phyloP scores from a whole-genome alignment of 352 stramenopile species.

The Peronosclerospora sorghi region DNA sequence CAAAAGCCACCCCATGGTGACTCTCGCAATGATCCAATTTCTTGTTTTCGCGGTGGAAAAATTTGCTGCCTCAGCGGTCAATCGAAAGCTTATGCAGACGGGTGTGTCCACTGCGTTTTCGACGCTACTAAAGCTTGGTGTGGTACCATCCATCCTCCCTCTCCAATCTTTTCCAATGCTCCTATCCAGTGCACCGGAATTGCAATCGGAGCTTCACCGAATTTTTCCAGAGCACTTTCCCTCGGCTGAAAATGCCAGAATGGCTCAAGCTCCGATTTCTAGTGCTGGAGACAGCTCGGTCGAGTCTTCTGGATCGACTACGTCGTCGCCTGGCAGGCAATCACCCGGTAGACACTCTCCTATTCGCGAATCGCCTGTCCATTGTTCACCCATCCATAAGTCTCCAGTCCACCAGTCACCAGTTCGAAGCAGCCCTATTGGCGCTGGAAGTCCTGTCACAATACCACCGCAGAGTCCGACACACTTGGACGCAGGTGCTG shows the following conservation, averaged over 20 bases:
- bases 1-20: slow-evolving; percentile 76
- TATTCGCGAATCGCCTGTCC: slow-evolving; percentile 36
- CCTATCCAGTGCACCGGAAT: slow-evolving; percentile 47
- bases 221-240: slow-evolving; percentile 81
- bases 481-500: too few relatives aligned
- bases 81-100: slow-evolving; percentile 73
- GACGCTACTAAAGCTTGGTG: slow-evolving; percentile 64
- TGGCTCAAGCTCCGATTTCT: slow-evolving; percentile 17
- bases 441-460: too few relatives aligned
- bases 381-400: slow-evolving; percentile 62
- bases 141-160: slow-evolving; percentile 51
- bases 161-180: slow-evolving; percentile 76
- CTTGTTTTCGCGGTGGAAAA: slow-evolving; percentile 80
- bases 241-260: slow-evolving; percentile 37
- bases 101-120: slow-evolving; percentile 66
- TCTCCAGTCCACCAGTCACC: slow-evolving; percentile 15
- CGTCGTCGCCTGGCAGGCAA: slow-evolving; percentile 31
- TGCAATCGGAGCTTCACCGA: slow-evolving; percentile 60
- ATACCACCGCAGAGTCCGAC: too few relatives aligned
- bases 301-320: slow-evolving; percentile 25
- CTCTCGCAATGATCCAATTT: slow-evolving; percentile 77
- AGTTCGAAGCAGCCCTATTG: too few relatives aligned
- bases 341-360: slow-evolving; percentile 24
- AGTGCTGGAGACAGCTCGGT: slow-evolving; percentile 29
- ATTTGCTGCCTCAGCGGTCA: slow-evolving; percentile 62